These are phyloP conservation scores for Lentinula aciculospora DNA, from an alignment of 768 basidiomycete species.

Conservation along the genomic window DNA sequence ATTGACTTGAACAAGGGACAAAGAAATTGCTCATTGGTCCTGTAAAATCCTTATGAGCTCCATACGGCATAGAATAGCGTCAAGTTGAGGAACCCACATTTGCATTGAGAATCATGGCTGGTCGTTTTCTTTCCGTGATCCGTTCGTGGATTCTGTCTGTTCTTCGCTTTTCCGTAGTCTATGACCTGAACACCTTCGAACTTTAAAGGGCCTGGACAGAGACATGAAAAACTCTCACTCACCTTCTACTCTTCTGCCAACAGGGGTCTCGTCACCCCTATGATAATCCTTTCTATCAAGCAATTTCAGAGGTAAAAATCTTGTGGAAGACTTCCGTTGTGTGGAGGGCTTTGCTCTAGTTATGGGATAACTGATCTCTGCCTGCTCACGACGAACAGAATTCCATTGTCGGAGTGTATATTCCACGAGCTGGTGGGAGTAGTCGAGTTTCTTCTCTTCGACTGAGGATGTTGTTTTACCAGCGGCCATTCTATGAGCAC, in stretches of 20 bases:
- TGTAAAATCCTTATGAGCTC: too few species aligned
- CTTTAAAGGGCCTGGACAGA: too few species aligned
- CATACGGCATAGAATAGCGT: too few species aligned
- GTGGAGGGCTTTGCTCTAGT: neutral
- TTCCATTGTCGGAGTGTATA: conserved; percentile 39
- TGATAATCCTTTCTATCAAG: neutral
- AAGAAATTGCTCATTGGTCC: too few species aligned
- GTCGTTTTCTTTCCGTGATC: too few species aligned
- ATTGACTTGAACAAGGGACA: too few species aligned
- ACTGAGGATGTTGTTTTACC: conserved; percentile 2
- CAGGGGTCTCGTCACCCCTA: neutral
- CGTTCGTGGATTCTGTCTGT: too few species aligned
- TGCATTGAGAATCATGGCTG: too few species aligned
- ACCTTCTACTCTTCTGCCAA: neutral
- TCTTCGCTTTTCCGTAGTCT: neutral
- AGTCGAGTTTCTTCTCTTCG: conserved; percentile 32
- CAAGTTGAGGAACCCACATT: too few species aligned
- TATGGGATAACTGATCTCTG: neutral
- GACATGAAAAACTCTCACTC: neutral
- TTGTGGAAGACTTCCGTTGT: conserved; percentile 8
- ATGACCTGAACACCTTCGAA: neutral
- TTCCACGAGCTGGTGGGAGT: conserved; percentile 34
- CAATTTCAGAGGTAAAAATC: neutral
- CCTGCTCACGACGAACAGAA: conserved; percentile 13
- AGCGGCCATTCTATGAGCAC: neutral